Base-by-base conservation (phyloP, 177 flowering plant genomes). In the Tripterygium wilfordii region DNA sequence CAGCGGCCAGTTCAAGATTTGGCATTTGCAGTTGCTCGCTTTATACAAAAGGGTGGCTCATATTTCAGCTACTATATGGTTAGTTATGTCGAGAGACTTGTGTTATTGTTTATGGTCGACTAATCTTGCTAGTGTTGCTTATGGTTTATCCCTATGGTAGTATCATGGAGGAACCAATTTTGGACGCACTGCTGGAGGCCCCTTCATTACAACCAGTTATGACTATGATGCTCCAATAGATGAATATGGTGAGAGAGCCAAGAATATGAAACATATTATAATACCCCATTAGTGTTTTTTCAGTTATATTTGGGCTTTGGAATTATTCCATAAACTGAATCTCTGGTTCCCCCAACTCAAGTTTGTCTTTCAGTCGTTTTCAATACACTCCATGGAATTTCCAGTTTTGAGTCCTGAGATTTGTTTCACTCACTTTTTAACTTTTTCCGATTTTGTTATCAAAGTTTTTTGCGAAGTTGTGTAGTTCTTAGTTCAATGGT, bases 171-270 rank as follows among this genome's bases (percentile, higher is more conserved):
- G 97, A 53, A 94, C 99, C 42, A 94, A 94, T 69, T 94, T 89
- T 65, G 97, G 95, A 17, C 88, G 99, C 54, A 75, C 84, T 25
- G 88, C 96, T 58, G 99, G 99, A 30, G 99, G 99, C 6, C 97
- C 97, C 18, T 94, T 89, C 55, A 68, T 86, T 46, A 89, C 96
- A 26, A 87, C 96, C 17, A 94, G 96, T 60, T 94, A 94, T 54
- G 97, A 94, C 55, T 94, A 94, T 57, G 97, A 94, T 79, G 97
- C 99, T 51, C 99, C 99, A 14, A 64, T 94, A 44, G 99, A 94
- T 75, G 99, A 94, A 76, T 94, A 94, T 62, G 99, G 99, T 94
- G 62, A 67, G 72, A 52, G 2, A 13, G 6, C 33, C 10, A 24
- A 38, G 5, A 20, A 27, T 37, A 31, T n/a, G n/a, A n/a, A n/a